Base-by-base conservation (phyloP, 176 grass and related monocot genomes). In the Metroxylon sagu region DNA sequence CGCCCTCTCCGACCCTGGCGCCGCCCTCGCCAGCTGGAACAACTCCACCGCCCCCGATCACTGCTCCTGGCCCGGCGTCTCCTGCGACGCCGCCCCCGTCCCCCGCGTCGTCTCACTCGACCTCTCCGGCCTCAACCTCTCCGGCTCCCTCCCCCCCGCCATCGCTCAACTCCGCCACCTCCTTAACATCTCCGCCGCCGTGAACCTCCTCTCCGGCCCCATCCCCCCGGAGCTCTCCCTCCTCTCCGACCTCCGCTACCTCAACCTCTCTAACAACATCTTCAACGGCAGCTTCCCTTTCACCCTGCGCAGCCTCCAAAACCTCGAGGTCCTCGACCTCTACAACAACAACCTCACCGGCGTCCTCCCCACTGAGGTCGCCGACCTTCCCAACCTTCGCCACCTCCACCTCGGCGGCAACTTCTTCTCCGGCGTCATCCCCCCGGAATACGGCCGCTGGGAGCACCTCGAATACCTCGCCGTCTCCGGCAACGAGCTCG, bases 271-370 rank as follows among this genome's bases (percentile, higher is more conserved):
- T 25, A 95, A 95, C 49, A 95, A 95, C 60, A 69, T 86, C 2
- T 39, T 90, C 29, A 95, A 82, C 51, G 80, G 74, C 63, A 71
- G 76, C 64, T 80, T 95, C 66, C 86, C 83, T 4, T 18, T 77
- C 18, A 51, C 74, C 27, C 63, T 90, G 14, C 19, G 53, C 53
- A 31, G 30, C 4, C 39, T 76, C 80, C 2, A 55, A 62, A 54
- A 76, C 62, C 80, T 95, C n/a, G 71, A 66, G 3, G 74, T 88
- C 6, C 72, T 94, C 56, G 89, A 94, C 67, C 60, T 94, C 55
- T 94, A 94, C 74, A 94, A 94, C 77, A 94, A 94, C 63, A 94
- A 94, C 60, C 71, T 94, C 35, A 88, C 77, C 8, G 89, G 89
- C 14, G 6, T 67, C 15, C 74, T 94, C 16, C 89, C 89, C 15